phyloP scores from a whole-genome alignment of 2,329 filamentous ascomycete genomes.

The Cercospora sojina region DNA sequence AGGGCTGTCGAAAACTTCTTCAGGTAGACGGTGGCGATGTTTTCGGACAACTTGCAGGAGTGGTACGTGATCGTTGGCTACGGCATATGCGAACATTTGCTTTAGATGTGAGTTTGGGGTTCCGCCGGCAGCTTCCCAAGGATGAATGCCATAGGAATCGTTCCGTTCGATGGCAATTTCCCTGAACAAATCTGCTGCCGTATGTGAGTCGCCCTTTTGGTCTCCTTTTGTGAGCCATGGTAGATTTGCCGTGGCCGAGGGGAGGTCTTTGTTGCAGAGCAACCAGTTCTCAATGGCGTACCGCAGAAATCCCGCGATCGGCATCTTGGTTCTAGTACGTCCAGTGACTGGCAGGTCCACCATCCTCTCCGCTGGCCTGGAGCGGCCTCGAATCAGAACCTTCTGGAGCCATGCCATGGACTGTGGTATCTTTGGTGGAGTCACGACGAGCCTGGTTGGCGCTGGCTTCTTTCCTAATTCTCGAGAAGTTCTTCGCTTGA shows the following conservation, averaged over 20 bases:
- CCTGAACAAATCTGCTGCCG: neutral
- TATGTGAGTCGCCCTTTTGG: neutral
- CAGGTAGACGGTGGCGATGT: neutral
- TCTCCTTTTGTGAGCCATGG: neutral
- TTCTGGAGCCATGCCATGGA: neutral
- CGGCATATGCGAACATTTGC: neutral
- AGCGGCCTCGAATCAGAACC: neutral
- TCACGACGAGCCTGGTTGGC: neutral
- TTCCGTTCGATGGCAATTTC: neutral
- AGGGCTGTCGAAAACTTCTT: neutral
- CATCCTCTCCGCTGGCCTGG: neutral
- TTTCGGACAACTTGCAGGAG: neutral
- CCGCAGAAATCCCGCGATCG: neutral
- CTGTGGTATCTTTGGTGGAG: neutral
- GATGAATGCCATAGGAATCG: neutral
- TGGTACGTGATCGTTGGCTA: neutral
- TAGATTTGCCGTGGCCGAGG: rapidly evolving
- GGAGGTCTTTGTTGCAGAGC: neutral
- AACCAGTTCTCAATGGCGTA: neutral
- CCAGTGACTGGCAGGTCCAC: neutral
- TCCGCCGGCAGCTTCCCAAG: neutral
- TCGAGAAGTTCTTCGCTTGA: neutral
- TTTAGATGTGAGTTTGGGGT: neutral
- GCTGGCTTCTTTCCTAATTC: neutral
- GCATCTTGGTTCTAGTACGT: neutral